These are phyloP conservation scores for Sporothrix brasiliensis DNA, from an alignment of 2,329 filamentous ascomycete genomes.

Conservation along the genomic window DNA sequence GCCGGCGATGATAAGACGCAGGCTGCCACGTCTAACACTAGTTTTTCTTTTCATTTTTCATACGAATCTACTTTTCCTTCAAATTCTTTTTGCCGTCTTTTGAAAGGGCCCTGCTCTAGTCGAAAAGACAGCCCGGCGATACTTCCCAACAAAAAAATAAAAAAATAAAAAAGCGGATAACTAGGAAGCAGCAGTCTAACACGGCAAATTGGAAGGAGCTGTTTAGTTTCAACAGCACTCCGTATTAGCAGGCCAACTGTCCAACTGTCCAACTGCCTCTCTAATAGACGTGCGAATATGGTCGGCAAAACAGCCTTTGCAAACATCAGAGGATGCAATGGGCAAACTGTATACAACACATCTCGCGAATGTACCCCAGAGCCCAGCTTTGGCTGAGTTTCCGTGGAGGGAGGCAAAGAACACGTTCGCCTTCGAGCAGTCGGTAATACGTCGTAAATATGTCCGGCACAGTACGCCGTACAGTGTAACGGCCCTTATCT, in stretches of 20 bases:
- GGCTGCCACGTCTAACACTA: constrained; percentile 4
- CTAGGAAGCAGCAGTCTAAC: no score
- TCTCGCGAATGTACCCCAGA: no score
- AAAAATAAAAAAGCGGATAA: no score
- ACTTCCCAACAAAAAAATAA: background rate
- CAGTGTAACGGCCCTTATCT: constrained; percentile 31
- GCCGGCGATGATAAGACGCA: background rate
- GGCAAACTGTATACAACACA: no score
- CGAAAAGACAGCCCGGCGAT: background rate
- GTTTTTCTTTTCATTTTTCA: background rate
- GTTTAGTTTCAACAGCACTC: no score
- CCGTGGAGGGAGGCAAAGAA: background rate
- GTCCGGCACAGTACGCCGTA: constrained; percentile 10
- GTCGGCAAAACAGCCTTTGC: no score
- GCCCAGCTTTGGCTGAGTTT: no score
- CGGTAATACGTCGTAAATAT: background rate
- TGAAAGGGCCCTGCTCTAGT: background rate
- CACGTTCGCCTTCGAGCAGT: background rate
- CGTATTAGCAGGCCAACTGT: no score
- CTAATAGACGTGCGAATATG: no score
- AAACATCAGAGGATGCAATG: no score
- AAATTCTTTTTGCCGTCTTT: constrained; percentile 8
- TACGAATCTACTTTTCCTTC: background rate
- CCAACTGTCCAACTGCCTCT: no score
- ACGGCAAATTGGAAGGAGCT: no score